Base-by-base conservation (phyloP, 352 stramenopile species). In the Albugo laibachii region DNA sequence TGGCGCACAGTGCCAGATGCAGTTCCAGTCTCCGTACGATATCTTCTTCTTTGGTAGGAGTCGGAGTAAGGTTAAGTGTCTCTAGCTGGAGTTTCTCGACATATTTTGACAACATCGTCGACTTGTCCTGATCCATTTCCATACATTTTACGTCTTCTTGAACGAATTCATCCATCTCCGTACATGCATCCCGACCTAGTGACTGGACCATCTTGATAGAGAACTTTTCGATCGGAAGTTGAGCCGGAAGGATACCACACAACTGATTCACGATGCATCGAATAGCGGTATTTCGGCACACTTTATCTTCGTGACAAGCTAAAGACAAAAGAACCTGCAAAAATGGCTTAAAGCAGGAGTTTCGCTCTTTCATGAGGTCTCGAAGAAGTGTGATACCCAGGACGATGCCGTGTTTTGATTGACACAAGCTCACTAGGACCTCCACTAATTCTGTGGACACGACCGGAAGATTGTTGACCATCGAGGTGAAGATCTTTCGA, bases 241-340 rank as follows among this genome's bases (percentile, higher is more conserved):
- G 80, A 15, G 83, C 55, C 1, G 55, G 47, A 12, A 62, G 52
- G 0, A 88, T 50, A 12, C 58, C 56, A 49, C 85, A 88, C 5
- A 88, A 55, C 41, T 88, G 75, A 39, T 88, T 88, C 13, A 69
- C 75, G 13, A 88, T 66, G 47, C 75, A 88, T 13, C 69, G 66
- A 47, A 84, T 85, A 10, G 68, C 59, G 41, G 63, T 66, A 53
- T 79, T 84, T 37, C 75, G 75, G 36, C 57, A 73, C n/a, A 61
- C 59, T 18, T 82, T 69, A 16, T 88, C 72, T 43, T 64, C 57
- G 20, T 82, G 62, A 42, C 70, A 80, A 5, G 72, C 76, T 47
- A 63, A 85, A n/a, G 66, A 65, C 42, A 88, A 59, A 39, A 88
- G 48, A n/a, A 88, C 48, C 2, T 60, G 53, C 39, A 88, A 56